Evolutionary conservation across 2,329 filamentous ascomycete species (phyloP).

Genomic region (Talaromyces rugulosus): DNA sequence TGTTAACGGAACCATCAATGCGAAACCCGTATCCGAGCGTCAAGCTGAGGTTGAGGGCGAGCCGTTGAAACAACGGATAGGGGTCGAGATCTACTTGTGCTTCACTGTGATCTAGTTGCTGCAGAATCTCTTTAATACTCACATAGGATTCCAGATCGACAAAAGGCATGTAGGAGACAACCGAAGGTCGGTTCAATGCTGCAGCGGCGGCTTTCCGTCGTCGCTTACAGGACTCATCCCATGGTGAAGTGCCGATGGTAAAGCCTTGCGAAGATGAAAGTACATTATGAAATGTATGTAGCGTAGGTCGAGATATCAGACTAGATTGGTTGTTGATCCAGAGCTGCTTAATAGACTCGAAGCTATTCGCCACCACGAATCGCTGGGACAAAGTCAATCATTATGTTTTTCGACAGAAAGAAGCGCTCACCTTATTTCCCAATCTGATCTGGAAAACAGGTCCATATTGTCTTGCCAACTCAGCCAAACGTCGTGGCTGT

Average conservation of each 20-base stretch:
- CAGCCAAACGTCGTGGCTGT: conserved; percentile 52
- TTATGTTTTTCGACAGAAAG: not conserved
- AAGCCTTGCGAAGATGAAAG: conserved; percentile 72
- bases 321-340: conserved; percentile 77
- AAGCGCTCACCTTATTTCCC: conserved; percentile 56
- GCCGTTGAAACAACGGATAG: conserved; percentile 67
- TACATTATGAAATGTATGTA: conserved; percentile 77
- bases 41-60: conserved; percentile 70
- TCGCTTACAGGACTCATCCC: conserved; percentile 74
- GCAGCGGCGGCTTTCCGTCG: conserved; percentile 74
- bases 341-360: conserved; percentile 65
- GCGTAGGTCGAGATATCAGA: conserved; percentile 69
- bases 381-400: conserved; percentile 39
- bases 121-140: conserved; percentile 65
- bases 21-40: conserved; percentile 76
- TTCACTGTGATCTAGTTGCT: conserved; percentile 13
- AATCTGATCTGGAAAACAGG: conserved; percentile 62
- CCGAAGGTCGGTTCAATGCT: conserved; percentile 69
- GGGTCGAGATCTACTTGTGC: conserved; percentile 61
- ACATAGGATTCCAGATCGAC: conserved; percentile 71
- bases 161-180: conserved; percentile 76
- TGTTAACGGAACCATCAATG: conserved; percentile 65
- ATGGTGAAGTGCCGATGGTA: conserved; percentile 78
- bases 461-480: conserved; percentile 58
- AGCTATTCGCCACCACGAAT: conserved; percentile 73